These are phyloP conservation scores for Toxicodendron radicans DNA, from an alignment of 345 rosid genomes.

Conservation along the genomic window DNA sequence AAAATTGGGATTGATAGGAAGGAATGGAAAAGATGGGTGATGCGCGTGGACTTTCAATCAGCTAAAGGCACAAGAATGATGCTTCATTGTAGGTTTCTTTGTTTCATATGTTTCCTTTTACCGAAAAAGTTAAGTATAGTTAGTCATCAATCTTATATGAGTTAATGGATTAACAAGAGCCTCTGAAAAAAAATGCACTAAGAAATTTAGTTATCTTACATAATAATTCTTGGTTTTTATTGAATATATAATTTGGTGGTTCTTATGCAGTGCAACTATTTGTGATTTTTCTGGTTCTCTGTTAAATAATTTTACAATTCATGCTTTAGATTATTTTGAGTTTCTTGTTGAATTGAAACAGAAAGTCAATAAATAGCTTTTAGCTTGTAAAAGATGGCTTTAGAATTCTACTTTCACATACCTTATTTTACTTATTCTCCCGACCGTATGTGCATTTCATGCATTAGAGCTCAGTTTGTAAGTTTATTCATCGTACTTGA, in stretches of 20 bases:
- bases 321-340: background rate
- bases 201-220: background rate
- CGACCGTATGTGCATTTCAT: no score
- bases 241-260: background rate
- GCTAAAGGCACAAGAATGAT: slow-evolving; percentile 66
- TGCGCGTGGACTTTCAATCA: slow-evolving; percentile 68
- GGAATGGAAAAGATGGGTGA: slow-evolving; percentile 80
- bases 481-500: background rate
- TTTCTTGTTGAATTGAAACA: background rate
- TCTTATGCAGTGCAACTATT: background rate
- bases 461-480: background rate
- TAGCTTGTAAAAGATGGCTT: background rate
- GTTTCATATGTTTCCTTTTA: slow-evolving; percentile 27
- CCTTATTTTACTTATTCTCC: background rate
- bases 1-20: slow-evolving; percentile 58
- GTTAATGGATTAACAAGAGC: slow-evolving; percentile 9
- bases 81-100: slow-evolving; percentile 70
- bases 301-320: background rate
- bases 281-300: background rate
- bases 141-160: slow-evolving; percentile 4
- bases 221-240: background rate
- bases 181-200: background rate
- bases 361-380: background rate
- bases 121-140: slow-evolving; percentile 5
- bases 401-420: background rate